phyloP scores from a whole-genome alignment of 1,139 yeast species.

The Candida anutae region DNA sequence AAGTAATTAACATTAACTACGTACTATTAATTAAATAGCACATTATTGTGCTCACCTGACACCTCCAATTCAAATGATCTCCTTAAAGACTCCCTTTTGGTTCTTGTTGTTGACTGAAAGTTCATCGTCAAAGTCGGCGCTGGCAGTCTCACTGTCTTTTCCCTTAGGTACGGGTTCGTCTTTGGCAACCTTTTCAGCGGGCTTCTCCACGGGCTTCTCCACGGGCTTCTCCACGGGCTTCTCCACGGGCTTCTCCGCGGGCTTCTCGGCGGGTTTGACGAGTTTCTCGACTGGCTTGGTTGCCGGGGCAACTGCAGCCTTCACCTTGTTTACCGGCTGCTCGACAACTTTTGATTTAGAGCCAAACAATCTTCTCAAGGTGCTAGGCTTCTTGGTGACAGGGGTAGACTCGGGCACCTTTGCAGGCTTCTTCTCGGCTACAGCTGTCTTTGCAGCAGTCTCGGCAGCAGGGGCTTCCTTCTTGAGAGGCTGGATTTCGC shows the following conservation, averaged over 20 bases:
- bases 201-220: too few relatives aligned
- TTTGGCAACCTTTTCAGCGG: slow-evolving; percentile 4
- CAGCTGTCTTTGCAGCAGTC: slow-evolving; percentile 1
- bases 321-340: too few relatives aligned
- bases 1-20: too few relatives aligned
- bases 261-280: not conserved
- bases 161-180: slow-evolving; percentile 4
- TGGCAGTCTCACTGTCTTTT: slow-evolving; percentile 5
- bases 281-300: slow-evolving; percentile 1
- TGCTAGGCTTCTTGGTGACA: slow-evolving; percentile 7
- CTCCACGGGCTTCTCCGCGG: too few relatives aligned
- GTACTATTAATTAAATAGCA: too few relatives aligned
- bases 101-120: slow-evolving; percentile 20
- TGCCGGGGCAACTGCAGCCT: too few relatives aligned
- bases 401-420: too few relatives aligned
- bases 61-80: slow-evolving; percentile 24
- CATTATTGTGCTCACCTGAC: not conserved
- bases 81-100: slow-evolving; percentile 37
- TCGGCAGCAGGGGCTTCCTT: slow-evolving; percentile 4
- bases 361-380: slow-evolving; percentile 7
- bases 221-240: too few relatives aligned
- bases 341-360: not conserved
- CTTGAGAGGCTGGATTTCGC: slow-evolving; percentile 1
- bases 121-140: slow-evolving; percentile 20
- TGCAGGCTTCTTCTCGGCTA: not conserved